Conservation (phyloP, 148 eudicot species). For the Pouteria glomerata region DNA sequence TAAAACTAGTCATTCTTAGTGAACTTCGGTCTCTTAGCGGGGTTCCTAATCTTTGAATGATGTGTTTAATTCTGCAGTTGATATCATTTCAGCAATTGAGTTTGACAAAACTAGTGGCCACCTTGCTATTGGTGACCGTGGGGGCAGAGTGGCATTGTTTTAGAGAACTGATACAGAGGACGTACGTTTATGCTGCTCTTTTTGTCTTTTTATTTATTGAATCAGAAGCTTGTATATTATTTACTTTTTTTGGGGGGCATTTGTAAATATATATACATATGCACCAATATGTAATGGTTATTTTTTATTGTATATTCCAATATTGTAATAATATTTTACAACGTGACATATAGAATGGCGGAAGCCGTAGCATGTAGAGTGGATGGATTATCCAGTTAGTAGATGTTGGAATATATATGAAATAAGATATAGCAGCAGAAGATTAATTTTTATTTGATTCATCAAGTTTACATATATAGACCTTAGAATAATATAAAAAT, state of each 20-base stretch:
- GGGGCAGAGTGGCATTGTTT: conserved; percentile 76
- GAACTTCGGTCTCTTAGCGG: conserved; percentile 6
- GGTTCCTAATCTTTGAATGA: conserved; percentile 17
- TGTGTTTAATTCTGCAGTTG: conserved; percentile 42
- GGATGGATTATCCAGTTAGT: conserved; percentile 49
- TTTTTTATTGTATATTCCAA: background rate
- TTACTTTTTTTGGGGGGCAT: too few species aligned
- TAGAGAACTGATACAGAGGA: conserved; percentile 66
- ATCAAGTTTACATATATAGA: too few species aligned
- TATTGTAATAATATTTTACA: background rate
- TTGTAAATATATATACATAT: too few species aligned
- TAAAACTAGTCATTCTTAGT: too few species aligned
- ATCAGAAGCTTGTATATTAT: background rate
- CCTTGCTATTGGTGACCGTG: conserved; percentile 80
- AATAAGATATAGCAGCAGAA: too few species aligned
- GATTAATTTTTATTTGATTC: too few species aligned
- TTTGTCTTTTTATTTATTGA: background rate
- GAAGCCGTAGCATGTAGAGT: conserved; percentile 71
- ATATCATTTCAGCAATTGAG: conserved; percentile 74
- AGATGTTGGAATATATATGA: too few species aligned
- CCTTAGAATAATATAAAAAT: too few species aligned
- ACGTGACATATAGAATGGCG: conserved; percentile 40
- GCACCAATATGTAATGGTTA: background rate
- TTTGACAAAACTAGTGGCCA: conserved; percentile 75
- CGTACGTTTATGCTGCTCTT: conserved; percentile 33